Evolutionary conservation across 345 rosid genomes (phyloP).

Genomic region (Chamaenerion angustifolium): DNA sequence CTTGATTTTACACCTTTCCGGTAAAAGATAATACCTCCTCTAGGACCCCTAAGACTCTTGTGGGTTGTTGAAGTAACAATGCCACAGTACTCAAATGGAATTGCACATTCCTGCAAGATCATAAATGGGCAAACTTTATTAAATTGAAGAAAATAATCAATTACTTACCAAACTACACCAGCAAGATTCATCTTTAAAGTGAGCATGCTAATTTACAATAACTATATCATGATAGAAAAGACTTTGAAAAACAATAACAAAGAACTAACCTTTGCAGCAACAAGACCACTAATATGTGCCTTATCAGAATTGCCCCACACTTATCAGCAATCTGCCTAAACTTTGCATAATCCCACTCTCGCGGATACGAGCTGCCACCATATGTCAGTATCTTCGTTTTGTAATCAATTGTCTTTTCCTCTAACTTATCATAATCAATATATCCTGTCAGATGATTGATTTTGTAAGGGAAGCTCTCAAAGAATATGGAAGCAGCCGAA

Average conservation of each 20-base stretch:
- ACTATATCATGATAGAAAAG: neutral
- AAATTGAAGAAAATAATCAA: neutral
- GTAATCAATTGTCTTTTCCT: conserved; percentile 86
- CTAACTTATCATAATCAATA: conserved; percentile 81
- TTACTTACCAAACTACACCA: too few relatives aligned
- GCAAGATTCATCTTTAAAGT: neutral
- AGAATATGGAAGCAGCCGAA: conserved; percentile 80
- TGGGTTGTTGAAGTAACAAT: conserved; percentile 95
- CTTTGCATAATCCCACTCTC: conserved; percentile 93
- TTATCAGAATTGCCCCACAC: conserved; percentile 85
- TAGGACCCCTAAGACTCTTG: conserved; percentile 89
- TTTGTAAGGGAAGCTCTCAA: conserved; percentile 81
- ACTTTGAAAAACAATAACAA: neutral
- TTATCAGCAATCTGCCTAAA: conserved; percentile 80
- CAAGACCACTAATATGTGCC: conserved; percentile 95
- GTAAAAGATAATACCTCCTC: conserved; percentile 94
- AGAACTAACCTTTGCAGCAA: conserved; percentile 71
- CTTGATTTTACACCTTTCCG: conserved; percentile 64
- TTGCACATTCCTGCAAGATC: conserved; percentile 55
- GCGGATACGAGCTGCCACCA: conserved; percentile 96
- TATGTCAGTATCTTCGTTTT: conserved; percentile 89
- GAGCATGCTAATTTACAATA: neutral
- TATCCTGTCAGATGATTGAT: conserved; percentile 76
- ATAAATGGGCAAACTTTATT: neutral
- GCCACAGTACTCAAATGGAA: conserved; percentile 93